phyloP scores from a whole-genome alignment of 2,329 filamentous ascomycete genomes.

The Xylariaceae sp. region DNA sequence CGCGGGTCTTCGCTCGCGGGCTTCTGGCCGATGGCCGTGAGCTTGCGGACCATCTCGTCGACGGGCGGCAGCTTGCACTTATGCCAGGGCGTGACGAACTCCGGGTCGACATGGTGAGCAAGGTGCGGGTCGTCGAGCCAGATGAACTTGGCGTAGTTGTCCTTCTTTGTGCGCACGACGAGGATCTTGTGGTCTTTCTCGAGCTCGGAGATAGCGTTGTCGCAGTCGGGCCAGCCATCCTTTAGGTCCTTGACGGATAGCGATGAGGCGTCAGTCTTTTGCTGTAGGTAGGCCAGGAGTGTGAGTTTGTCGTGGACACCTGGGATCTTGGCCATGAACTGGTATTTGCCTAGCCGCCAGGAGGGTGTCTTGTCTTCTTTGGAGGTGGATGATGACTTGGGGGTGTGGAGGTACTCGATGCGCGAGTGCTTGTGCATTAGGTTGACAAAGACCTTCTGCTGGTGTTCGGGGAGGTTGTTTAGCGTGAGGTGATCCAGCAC shows the following conservation, averaged over 20 bases:
- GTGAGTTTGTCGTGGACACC: constrained; percentile 74
- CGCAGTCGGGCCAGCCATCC: constrained; percentile 89
- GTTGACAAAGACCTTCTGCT: constrained; percentile 61
- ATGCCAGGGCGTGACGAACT: constrained; percentile 82
- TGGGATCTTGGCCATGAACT: constrained; percentile 75
- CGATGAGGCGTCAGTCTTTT: constrained; percentile 74
- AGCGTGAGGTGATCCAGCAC: constrained; percentile 79
- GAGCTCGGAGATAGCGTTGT: constrained; percentile 71
- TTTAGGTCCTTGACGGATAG: constrained; percentile 86
- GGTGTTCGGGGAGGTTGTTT: constrained; percentile 55
- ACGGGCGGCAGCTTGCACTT: constrained; percentile 71
- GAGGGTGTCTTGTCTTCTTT: constrained; percentile 63
- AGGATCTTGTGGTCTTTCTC: constrained; percentile 77
- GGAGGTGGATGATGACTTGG: too few relatives aligned
- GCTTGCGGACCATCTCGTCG: constrained; percentile 68
- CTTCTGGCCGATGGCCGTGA: constrained; percentile 74
- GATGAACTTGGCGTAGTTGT: constrained; percentile 78
- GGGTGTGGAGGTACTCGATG: constrained; percentile 54
- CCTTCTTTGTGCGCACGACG: constrained; percentile 88
- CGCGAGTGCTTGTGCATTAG: constrained; percentile 64
- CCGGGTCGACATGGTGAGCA: constrained; percentile 69
- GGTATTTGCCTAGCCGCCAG: constrained; percentile 68
- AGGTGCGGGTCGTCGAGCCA: constrained; percentile 85
- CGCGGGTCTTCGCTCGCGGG: constrained; percentile 77
- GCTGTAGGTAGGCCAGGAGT: constrained; percentile 76